Percentiles rank a stretch among this genome's conserved stretches.
Evolutionary conservation across 2,329 filamentous ascomycete genomes (phyloP).

Genomic region (Fusarium sp.): DNA sequence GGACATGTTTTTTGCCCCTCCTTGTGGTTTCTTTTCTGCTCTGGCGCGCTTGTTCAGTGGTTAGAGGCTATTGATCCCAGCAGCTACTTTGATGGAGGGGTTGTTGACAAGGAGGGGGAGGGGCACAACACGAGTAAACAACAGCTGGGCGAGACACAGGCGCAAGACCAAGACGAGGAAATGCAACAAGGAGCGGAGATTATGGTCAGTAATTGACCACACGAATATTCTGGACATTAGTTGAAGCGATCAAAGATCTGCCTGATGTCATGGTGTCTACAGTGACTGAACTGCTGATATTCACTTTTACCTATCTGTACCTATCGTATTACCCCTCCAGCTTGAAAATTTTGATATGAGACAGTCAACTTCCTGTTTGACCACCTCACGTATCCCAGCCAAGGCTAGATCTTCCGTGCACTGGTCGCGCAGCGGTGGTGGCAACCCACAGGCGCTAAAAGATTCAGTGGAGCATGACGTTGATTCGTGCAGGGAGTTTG

Average conservation of each 20-base stretch:
- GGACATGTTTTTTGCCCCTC: constrained; percentile 33
- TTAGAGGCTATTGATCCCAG: constrained; percentile 18
- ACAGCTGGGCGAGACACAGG: constrained; percentile 16
- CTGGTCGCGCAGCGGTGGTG: constrained; percentile 38
- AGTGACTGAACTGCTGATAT: neutral
- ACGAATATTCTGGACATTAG: neutral
- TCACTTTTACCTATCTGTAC: neutral
- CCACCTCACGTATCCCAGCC: constrained; percentile 18
- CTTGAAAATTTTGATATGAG: constrained; percentile 19
- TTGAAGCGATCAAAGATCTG: neutral
- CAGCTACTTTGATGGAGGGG: constrained; percentile 33
- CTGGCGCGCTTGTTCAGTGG: constrained; percentile 18
- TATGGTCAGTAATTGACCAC: neutral
- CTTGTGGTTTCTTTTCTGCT: neutral
- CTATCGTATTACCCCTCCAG: constrained; percentile 23
- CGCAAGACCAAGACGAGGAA: constrained; percentile 9
- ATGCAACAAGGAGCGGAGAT: constrained; percentile 17
- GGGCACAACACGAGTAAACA: constrained; percentile 21
- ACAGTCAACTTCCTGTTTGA: constrained; percentile 32
- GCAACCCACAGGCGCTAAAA: constrained; percentile 34
- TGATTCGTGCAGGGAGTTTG: constrained; percentile 38
- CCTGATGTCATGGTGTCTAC: constrained; percentile 8
- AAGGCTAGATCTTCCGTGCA: constrained; percentile 38
- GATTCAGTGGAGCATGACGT: constrained; percentile 46
- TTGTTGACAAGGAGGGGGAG: constrained; percentile 35